Base-by-base conservation (phyloP, 2,329 filamentous ascomycete genomes). In the Ambrosiella cleistominuta region DNA sequence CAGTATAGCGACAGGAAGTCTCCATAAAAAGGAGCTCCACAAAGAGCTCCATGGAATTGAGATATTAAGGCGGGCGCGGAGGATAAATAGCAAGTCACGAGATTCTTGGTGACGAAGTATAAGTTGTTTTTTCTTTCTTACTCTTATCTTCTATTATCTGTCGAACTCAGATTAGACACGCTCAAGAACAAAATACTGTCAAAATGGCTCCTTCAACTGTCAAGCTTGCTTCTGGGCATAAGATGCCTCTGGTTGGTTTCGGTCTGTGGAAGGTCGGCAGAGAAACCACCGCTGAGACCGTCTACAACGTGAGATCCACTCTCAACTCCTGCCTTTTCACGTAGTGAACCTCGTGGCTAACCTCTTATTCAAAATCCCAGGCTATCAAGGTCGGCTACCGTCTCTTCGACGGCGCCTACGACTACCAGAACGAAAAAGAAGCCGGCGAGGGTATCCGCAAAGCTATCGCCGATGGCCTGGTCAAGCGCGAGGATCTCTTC, bases 201-300 rank as follows among this genome's bases (percentile, higher is more conserved):
- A 60, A 51, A 17, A 63, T 63, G 62, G 54, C 60, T 42, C 35
- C 59, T 54, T 57, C 60, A 56, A 63, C 56, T 61, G 72, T 83
- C 69, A 83, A 81, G 72, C 77, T 84, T 62, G 82, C 73, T 71
- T 81, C 74, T 70, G 80, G 81, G 70, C 67, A 78, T 65, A 75
- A 85, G 65, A 87, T 87, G 84, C 84, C 83, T 66, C 79, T 83
- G 68, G 82, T 87, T 63, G 84, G 84, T 70, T 86, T 86, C 68
- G 84, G 84, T 61, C 78, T 91, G 64, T 93, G 87, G 87, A 93
- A 93, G 74, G 85, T 93, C 63, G 80, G 81, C 69, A 85, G 85
- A 64, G 78, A 80, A 57, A 82, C 80, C 58, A 82, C 79, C 67
- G 81, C 86, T 65, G 85, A 91, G 65, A 80, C 79, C 61, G 82